Conservation (phyloP, 2,329 filamentous ascomycete genomes). For the Venturia effusa region DNA sequence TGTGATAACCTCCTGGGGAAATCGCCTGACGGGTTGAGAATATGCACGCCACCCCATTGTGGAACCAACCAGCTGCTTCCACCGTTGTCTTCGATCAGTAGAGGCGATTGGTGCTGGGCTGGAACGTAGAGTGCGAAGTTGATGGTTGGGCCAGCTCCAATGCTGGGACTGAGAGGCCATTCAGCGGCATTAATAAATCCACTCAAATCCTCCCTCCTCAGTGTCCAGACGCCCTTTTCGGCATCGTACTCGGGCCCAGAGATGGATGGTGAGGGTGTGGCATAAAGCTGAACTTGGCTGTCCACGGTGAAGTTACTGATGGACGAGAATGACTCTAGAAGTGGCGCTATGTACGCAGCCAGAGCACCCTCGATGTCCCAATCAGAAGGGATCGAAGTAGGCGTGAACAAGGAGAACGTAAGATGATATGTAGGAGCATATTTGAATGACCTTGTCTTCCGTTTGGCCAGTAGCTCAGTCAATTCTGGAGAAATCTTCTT, state of each 20-base stretch:
- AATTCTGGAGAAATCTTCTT: conserved; percentile 39
- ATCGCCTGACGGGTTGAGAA: conserved; percentile 45
- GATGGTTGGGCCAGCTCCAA: conserved; percentile 83
- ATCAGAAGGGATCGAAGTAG: conserved; percentile 62
- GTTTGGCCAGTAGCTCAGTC: conserved; percentile 46
- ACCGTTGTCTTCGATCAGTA: conserved; percentile 47
- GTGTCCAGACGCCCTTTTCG: conserved; percentile 47
- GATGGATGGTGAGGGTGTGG: conserved; percentile 53
- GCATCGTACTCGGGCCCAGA: conserved; percentile 45
- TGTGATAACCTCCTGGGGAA: conserved; percentile 42
- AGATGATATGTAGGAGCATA: conserved; percentile 91
- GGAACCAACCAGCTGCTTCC: conserved; percentile 80
- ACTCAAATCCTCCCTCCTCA: conserved; percentile 78
- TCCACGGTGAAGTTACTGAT: conserved; percentile 96
- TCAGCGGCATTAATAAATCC: conserved; percentile 97
- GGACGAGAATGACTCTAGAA: conserved; percentile 65
- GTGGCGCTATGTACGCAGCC: conserved; percentile 67
- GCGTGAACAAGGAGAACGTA: conserved; percentile 89
- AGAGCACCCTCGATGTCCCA: conserved; percentile 87
- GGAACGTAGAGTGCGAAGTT: conserved; percentile 93
- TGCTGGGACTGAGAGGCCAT: conserved; percentile 91
- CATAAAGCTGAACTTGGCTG: conserved; percentile 91
- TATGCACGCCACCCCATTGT: conserved; percentile 78
- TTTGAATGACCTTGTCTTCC: conserved; percentile 75
- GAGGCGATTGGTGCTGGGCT: conserved; percentile 50